Evolutionary conservation across 1,284 basidiomycete species (phyloP).

Genomic region (Trichosporon ovoides): DNA sequence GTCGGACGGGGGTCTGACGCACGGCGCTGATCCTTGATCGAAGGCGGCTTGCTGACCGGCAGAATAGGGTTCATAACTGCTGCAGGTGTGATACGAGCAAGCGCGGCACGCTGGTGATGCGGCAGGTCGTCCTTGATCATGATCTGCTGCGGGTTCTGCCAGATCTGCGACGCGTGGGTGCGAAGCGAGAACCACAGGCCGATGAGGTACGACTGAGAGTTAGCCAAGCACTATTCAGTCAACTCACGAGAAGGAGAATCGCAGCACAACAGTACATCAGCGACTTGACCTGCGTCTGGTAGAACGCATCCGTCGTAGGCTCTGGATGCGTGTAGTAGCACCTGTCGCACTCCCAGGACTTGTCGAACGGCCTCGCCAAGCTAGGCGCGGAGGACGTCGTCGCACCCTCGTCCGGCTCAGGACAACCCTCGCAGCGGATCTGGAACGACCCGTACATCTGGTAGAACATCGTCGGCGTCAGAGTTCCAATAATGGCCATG

Average conservation of each 20-base stretch:
- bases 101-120: constrained; percentile 30
- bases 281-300: constrained; percentile 86
- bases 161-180: constrained; percentile 97
- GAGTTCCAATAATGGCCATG: constrained; percentile 97
- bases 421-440: constrained; percentile 87
- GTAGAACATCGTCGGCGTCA: constrained; percentile 96
- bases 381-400: not conserved
- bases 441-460: constrained; percentile 97
- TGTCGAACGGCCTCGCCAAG: constrained; percentile 36
- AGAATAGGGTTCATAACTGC: constrained; percentile 46
- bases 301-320: constrained; percentile 89
- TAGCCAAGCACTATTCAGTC: not conserved
- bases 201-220: constrained; percentile 85
- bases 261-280: constrained; percentile 92
- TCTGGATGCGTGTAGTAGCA: constrained; percentile 96
- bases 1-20: not conserved
- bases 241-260: constrained; percentile 78
- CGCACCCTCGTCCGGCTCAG: constrained; percentile 42
- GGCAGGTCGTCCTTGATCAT: constrained; percentile 61
- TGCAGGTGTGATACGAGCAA: constrained; percentile 54
- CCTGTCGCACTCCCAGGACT: constrained; percentile 78
- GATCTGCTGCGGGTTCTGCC: constrained; percentile 92
- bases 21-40: constrained; percentile 7
- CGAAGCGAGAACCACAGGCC: constrained; percentile 99
- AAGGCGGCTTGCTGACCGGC: constrained; percentile 27